A percentile compares a stretch with the other conserved stretches of the same genome.
phyloP scores from a whole-genome alignment of 1,284 basidiomycete species.

The Golubevia pallescens region DNA sequence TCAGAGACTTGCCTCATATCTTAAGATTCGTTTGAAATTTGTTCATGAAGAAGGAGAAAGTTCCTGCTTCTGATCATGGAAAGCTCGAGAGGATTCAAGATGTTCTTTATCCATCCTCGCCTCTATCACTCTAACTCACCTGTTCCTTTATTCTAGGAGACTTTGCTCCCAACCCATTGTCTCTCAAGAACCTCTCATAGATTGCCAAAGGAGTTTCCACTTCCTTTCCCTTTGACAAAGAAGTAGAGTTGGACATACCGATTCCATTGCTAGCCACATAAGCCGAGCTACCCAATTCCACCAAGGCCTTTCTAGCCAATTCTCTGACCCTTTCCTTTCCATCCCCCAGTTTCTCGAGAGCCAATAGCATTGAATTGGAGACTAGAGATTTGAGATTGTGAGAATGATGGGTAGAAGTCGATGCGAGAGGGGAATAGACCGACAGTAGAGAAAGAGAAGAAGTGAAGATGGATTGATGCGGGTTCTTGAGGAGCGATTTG shows the following conservation, averaged over 20 bases:
- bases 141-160: conserved; percentile 7
- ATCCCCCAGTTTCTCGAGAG: conserved; percentile 47
- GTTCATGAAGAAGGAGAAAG: too few species aligned
- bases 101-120: too few species aligned
- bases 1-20: conserved; percentile 30
- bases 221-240: conserved; percentile 29
- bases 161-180: conserved; percentile 3
- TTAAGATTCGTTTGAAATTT: conserved; percentile 28
- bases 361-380: conserved; percentile 21
- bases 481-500: conserved; percentile 34
- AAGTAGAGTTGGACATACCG: conserved; percentile 14
- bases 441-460: conserved; percentile 36
- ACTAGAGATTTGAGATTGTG: conserved; percentile 9
- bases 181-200: too few species aligned
- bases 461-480: conserved; percentile 31
- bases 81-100: too few species aligned
- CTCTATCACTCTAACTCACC: conserved; percentile 6
- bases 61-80: too few species aligned
- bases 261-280: conserved; percentile 23
- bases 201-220: conserved; percentile 32
- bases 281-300: conserved; percentile 34
- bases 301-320: conserved; percentile 29
- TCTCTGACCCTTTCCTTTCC: conserved; percentile 40
- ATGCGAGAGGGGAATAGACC: conserved; percentile 13
- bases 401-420: conserved; percentile 1